Evolutionary conservation across 768 basidiomycete species (phyloP).

Genomic region (Trametes cingulata): DNA sequence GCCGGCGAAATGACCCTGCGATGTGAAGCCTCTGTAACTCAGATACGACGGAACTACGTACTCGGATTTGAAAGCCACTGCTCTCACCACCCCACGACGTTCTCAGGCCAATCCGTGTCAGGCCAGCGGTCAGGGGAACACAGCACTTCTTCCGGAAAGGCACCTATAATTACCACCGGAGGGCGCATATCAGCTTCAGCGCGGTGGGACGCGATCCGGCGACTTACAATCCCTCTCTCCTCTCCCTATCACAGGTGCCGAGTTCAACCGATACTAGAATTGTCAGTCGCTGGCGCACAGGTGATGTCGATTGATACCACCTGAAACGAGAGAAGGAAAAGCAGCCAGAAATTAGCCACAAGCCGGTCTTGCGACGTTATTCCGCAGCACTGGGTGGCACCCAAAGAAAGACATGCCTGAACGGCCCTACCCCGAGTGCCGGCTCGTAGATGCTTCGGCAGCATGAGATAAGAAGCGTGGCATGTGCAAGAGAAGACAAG

Average conservation of each 20-base stretch:
- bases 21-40: neutral
- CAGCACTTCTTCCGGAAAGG: neutral
- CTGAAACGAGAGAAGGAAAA: too few species aligned
- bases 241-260: too few species aligned
- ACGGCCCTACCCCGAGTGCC: neutral
- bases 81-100: slow-evolving; percentile 5
- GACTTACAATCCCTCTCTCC: too few species aligned
- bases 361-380: neutral
- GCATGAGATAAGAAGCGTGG: neutral
- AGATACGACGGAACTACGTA: neutral
- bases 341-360: too few species aligned
- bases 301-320: too few species aligned
- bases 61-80: neutral
- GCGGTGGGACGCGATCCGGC: neutral
- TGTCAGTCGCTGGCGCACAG: too few species aligned
- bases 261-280: too few species aligned
- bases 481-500: neutral
- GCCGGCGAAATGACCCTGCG: neutral
- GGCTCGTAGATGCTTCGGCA: neutral
- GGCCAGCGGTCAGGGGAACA: neutral
- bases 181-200: neutral
- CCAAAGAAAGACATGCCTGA: neutral
- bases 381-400: slow-evolving; percentile 4
- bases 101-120: neutral
- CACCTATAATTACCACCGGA: neutral